Conservation (phyloP, 1,284 basidiomycete genomes). For the Caloboletus firmus region DNA sequence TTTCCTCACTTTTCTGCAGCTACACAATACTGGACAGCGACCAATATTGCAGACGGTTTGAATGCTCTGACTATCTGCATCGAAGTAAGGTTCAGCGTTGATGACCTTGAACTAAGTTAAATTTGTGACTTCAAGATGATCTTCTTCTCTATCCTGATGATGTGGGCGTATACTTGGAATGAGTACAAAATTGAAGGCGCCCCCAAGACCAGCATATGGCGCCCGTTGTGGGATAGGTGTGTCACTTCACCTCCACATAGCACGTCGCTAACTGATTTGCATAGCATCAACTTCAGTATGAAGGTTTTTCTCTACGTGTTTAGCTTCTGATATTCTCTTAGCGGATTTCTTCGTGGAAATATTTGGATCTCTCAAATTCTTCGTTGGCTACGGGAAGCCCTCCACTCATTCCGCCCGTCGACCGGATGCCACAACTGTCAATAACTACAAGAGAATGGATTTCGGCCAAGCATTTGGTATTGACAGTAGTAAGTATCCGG, state of each 20-base stretch:
- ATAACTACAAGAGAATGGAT: conserved; percentile 32
- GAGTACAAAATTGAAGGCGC: conserved; percentile 55
- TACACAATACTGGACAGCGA: conserved; percentile 76
- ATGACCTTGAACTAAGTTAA: background rate
- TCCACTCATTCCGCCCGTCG: conserved; percentile 41
- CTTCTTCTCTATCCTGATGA: conserved; percentile 73
- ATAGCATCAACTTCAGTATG: conserved; percentile 71
- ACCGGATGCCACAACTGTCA: conserved; percentile 29
- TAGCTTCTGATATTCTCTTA: conserved; percentile 28
- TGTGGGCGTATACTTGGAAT: conserved; percentile 74
- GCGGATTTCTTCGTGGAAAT: conserved; percentile 71
- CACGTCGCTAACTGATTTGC: conserved; percentile 7
- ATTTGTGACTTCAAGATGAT: conserved; percentile 60
- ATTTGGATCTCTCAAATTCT: conserved; percentile 59
- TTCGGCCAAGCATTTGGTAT: conserved; percentile 58
- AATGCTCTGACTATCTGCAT: conserved; percentile 80
- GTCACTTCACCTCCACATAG: conserved; percentile 15
- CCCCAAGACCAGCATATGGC: conserved; percentile 53
- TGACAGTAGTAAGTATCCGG: conserved; percentile 20
- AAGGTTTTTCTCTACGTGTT: background rate
- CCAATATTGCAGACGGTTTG: conserved; percentile 79
- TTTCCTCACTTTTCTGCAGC: conserved; percentile 36
- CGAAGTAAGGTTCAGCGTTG: conserved; percentile 51
- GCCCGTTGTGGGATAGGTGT: conserved; percentile 72
- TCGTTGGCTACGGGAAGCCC: conserved; percentile 52